Base-by-base conservation (phyloP, 169 alveolate genomes). In the Plasmodium gonderi region DNA sequence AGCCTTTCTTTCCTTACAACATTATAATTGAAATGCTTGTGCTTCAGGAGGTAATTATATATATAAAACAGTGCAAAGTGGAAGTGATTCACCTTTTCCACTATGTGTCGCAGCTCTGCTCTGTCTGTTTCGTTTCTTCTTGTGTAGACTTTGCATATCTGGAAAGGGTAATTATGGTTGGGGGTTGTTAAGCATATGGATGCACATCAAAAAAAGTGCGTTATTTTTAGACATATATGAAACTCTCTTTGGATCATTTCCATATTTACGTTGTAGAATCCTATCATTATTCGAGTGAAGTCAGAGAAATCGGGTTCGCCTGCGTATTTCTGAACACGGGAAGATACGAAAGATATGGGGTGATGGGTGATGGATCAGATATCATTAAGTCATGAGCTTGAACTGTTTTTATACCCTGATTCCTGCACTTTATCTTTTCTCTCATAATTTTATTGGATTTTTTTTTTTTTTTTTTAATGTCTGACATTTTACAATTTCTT, bases 301-400 rank as follows among this genome's bases (percentile, higher is more conserved):
- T 83, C 92, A 31, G 92, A 83, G 31, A 83, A 83, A 26, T 83
- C 92, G 0, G 92, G 92, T 23, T 83, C 92, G 6, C 92, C 92
- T 14, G 92, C 36, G 26, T 69, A 83, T 83, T 83, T 83, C 92
- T 83, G 45, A 45, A 12, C 20, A 23, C 9, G 4, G 23, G 29
- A 40, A 68, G 36, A 65, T 9, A 44, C n/a, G 44, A 4, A n/a
- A 17, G 9, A 47, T 77, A 54, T 2, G n/a, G 17, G 20, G 17
- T 14, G 4, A 23, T n/a, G 31, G 33, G 36, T 23, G 26, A 42
- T 5, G 8, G 72, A 33, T 0, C 12, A 77, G 51, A 76, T 33
- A 44, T 36, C 14, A 1, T 17, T 36, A 23, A 6, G 42, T 4
- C 3, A 8, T 47, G 60, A 75, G 12, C 38, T n/a, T n/a, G n/a